A percentile compares a stretch with the other conserved stretches of the same genome.
Conservation (phyloP, 768 basidiomycete genomes). For the Termitomyces sp. region DNA sequence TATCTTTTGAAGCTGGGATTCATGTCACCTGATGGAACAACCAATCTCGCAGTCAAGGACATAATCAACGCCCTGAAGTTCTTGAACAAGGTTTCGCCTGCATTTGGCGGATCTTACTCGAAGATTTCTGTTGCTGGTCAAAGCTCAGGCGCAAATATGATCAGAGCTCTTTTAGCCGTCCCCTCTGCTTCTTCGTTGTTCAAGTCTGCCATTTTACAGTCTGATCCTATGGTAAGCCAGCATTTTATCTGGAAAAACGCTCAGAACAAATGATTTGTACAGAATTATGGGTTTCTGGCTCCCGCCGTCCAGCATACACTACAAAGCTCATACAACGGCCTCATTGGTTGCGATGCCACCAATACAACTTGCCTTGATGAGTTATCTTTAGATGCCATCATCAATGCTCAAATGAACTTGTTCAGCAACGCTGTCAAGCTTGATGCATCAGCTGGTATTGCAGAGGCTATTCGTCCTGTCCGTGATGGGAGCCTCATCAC, state of each 20-base stretch:
- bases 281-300: conserved; percentile 73
- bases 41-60: conserved; percentile 70
- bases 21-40: conserved; percentile 62
- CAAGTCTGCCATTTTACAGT: conserved; percentile 75
- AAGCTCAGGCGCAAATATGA: conserved; percentile 73
- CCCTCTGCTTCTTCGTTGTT: conserved; percentile 72
- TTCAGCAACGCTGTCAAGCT: conserved; percentile 34
- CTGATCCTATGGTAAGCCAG: conserved; percentile 73
- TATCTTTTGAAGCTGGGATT: conserved; percentile 55
- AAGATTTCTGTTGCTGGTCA: conserved; percentile 80
- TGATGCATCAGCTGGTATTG: conserved; percentile 47
- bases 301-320: conserved; percentile 47
- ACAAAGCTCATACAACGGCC: conserved; percentile 43
- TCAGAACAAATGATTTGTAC: conserved; percentile 1
- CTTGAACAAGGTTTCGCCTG: conserved; percentile 47
- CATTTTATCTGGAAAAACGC: not conserved
- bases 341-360: conserved; percentile 39
- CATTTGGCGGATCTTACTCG: conserved; percentile 60
- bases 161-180: conserved; percentile 69
- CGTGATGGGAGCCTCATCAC: conserved; percentile 67
- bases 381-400: conserved; percentile 44
- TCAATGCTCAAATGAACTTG: conserved; percentile 47
- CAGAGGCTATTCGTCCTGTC: conserved; percentile 62
- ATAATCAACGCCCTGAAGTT: conserved; percentile 62
- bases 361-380: conserved; percentile 45